phyloP scores from a whole-genome alignment of 352 stramenopile genomes.

The Pythium guiyangense region DNA sequence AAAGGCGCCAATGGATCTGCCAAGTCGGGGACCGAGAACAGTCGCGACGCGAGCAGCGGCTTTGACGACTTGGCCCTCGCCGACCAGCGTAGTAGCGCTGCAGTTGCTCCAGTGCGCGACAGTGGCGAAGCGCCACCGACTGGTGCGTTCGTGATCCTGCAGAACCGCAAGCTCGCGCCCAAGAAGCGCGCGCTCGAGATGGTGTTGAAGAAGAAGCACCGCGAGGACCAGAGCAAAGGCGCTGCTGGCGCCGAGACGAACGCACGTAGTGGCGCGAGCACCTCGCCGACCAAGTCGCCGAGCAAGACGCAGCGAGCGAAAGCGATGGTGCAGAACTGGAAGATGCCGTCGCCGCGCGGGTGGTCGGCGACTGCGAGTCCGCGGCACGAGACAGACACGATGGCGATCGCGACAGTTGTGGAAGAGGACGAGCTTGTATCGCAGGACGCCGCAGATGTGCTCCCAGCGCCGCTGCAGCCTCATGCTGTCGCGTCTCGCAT shows the following conservation, averaged over 20 bases:
- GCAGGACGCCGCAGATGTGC: not conserved
- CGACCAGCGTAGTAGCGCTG: no score
- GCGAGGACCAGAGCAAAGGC: constrained; percentile 22
- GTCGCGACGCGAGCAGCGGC: not conserved
- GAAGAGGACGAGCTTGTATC: constrained; percentile 2
- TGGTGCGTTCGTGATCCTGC: constrained; percentile 49
- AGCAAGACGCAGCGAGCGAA: constrained; percentile 18
- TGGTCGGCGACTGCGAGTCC: not conserved
- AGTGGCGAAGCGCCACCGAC: constrained; percentile 26
- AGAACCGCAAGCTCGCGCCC: constrained; percentile 61
- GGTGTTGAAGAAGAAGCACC: constrained; percentile 63
- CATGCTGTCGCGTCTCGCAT: not conserved
- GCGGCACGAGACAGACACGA: not conserved
- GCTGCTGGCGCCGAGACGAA: not conserved
- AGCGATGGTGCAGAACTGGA: constrained; percentile 20
- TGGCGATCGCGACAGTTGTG: not conserved
- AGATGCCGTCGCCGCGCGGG: constrained; percentile 9
- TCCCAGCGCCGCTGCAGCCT: no score
- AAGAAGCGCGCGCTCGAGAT: constrained; percentile 66
- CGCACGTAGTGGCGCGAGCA: not conserved
- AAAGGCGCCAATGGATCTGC: not conserved
- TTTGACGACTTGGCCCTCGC: not conserved
- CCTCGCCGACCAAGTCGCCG: not conserved
- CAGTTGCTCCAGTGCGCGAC: not conserved
- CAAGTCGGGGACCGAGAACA: not conserved